Evolutionary conservation across 148 eudicot genomes (phyloP).

Genomic region (Chenopodium berlandieri): DNA sequence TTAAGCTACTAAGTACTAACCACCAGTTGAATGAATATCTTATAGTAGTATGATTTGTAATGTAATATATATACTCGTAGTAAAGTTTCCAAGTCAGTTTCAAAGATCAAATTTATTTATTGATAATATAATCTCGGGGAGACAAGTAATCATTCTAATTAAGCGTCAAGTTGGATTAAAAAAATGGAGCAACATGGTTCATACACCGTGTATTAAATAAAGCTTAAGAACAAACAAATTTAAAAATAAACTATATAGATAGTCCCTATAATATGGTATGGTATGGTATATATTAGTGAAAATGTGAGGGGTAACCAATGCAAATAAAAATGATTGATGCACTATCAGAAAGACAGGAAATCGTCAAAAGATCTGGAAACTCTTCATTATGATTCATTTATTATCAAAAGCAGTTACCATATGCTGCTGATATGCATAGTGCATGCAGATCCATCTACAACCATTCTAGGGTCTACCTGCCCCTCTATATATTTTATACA

Average conservation of each 20-base stretch:
- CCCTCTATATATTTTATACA: background rate
- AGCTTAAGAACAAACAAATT: background rate
- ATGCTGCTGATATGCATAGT: background rate
- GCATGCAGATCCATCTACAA: background rate
- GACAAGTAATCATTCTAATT: constrained; percentile 6
- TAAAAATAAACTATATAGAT: too few species aligned
- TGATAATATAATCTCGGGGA: background rate
- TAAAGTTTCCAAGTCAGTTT: background rate
- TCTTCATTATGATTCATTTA: background rate
- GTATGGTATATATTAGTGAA: too few species aligned
- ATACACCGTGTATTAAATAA: background rate
- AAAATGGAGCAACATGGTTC: background rate
- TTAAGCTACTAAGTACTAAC: background rate
- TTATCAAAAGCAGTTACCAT: constrained; percentile 13
- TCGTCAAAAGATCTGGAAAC: constrained; percentile 15
- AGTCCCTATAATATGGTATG: background rate
- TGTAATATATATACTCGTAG: background rate
- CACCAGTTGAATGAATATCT: background rate
- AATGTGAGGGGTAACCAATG: background rate
- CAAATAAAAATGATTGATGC: constrained; percentile 5
- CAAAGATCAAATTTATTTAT: background rate
- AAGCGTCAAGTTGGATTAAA: background rate
- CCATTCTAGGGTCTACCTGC: background rate
- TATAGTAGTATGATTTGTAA: background rate
- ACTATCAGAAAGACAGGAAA: constrained; percentile 8